phyloP scores from a whole-genome alignment of 164 flowering plant species.

The Santalum album region DNA sequence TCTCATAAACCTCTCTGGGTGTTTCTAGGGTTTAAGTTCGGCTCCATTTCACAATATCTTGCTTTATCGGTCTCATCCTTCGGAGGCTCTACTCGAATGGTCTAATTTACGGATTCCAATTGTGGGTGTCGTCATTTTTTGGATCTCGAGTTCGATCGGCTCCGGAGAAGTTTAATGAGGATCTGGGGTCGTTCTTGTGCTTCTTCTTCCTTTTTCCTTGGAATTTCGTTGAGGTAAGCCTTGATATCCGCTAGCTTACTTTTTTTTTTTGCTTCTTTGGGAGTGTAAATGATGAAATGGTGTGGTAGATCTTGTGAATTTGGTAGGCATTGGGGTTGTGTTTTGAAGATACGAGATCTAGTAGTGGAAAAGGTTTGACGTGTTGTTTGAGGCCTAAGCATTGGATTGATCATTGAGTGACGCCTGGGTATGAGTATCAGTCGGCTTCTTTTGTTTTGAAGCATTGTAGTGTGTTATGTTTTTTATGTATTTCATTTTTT shows the following conservation, averaged over 20 bases:
- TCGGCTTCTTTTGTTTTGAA: constrained; percentile 4
- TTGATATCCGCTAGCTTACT: not conserved
- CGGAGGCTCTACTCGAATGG: not conserved
- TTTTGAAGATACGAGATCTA: not conserved
- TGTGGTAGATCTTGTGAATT: not conserved
- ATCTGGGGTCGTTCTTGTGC: not conserved
- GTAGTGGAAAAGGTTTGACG: not conserved
- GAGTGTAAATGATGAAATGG: not conserved
- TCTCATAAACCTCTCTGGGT: not conserved
- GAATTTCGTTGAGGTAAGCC: not conserved
- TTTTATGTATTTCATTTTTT: not conserved
- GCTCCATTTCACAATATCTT: not conserved
- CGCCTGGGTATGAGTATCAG: not conserved
- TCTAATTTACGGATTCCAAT: not conserved
- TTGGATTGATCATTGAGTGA: not conserved
- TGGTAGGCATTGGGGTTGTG: not conserved
- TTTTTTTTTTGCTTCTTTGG: not conserved
- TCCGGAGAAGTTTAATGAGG: not conserved
- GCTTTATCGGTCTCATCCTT: not conserved
- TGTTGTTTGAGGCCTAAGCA: not conserved
- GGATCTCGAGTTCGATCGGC: not conserved
- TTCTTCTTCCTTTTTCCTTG: not conserved
- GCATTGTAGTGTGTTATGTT: not conserved
- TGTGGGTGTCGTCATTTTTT: not conserved
- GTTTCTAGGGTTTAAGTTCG: constrained; percentile 4